Conservation (phyloP, 2,329 filamentous ascomycete genomes). For the Fusarium continuum region DNA sequence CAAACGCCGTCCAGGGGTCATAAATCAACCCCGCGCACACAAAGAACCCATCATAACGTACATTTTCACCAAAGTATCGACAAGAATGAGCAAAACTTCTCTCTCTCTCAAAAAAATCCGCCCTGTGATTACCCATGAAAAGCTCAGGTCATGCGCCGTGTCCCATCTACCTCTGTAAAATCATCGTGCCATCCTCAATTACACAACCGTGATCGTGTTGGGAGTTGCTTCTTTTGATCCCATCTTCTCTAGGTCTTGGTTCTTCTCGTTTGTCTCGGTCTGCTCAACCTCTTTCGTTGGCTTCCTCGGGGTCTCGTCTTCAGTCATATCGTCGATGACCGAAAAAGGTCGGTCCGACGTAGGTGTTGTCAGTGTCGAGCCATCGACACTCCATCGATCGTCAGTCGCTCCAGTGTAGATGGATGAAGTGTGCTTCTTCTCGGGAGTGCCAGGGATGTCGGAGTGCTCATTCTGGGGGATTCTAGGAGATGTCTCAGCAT, state of each 20-base stretch:
- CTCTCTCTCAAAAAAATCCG: conserved; percentile 30
- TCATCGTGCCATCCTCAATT: conserved; percentile 36
- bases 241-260: conserved; percentile 36
- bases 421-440: conserved; percentile 51
- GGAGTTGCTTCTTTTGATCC: conserved; percentile 40
- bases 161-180: conserved; percentile 35
- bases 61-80: conserved; percentile 42
- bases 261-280: conserved; percentile 37
- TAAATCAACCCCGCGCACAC: conserved; percentile 11
- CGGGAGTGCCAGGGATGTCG: conserved; percentile 44
- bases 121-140: conserved; percentile 31
- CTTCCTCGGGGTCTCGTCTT: conserved; percentile 48
- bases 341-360: conserved; percentile 51
- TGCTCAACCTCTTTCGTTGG: conserved; percentile 36
- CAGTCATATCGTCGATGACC: conserved; percentile 44
- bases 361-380: conserved; percentile 51
- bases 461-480: conserved; percentile 35
- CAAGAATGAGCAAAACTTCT: conserved; percentile 40
- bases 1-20: conserved; percentile 34
- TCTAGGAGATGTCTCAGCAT: conserved; percentile 11
- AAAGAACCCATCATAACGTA: conserved; percentile 38
- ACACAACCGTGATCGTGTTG: conserved; percentile 42
- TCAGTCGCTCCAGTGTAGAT: conserved; percentile 52
- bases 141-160: conserved; percentile 34
- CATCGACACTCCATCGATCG: conserved; percentile 51